Conservation (phyloP, 257 asterid genomes). For the Linaria vulgaris region DNA sequence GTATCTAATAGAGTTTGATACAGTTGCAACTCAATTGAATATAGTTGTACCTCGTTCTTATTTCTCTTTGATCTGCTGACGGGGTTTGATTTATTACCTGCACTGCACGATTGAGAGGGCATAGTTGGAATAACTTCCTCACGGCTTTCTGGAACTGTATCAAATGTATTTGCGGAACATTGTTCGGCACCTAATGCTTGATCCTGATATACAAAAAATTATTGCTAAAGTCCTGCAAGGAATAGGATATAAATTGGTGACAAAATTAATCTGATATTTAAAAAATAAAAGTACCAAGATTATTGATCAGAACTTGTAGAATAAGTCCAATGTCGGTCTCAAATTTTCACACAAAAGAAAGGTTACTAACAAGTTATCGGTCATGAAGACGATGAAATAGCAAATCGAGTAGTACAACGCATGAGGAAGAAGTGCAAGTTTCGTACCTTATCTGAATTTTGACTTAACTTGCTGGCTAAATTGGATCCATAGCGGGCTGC, state of each 20-base stretch:
- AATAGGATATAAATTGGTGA: conserved; percentile 7
- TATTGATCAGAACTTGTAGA: no score
- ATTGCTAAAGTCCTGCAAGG: conserved; percentile 25
- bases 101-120: conserved; percentile 26
- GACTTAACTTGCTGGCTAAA: no score
- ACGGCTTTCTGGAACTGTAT: conserved; percentile 14
- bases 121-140: conserved; percentile 22
- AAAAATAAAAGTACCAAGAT: no score
- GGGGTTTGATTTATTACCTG: conserved; percentile 21
- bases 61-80: conserved; percentile 39
- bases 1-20: not conserved
- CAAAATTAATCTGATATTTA: not conserved
- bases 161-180: conserved; percentile 14
- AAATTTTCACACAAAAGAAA: no score
- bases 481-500: no score
- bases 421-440: no score
- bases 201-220: conserved; percentile 38
- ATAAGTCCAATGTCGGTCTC: no score
- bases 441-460: no score
- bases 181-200: conserved; percentile 14
- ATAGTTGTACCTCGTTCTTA: conserved; percentile 53
- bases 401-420: no score
- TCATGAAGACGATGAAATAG: no score
- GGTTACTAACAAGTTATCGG: no score
- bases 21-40: not conserved